Conservation (phyloP, 805 yeast genomes). For the Hanseniaspora lindneri region DNA sequence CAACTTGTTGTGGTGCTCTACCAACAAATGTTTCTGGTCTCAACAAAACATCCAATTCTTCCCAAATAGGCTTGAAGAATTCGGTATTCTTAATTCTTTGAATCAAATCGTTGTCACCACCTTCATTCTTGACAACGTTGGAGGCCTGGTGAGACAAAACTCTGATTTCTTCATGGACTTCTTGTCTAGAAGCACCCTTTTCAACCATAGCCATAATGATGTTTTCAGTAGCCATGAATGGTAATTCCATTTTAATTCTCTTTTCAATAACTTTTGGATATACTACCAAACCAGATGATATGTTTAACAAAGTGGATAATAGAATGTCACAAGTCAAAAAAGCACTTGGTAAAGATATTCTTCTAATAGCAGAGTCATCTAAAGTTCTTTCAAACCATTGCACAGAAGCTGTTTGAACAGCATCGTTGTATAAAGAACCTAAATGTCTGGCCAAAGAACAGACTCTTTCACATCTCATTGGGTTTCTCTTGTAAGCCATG, state of each 20-base stretch:
- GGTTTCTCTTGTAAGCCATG: conserved; percentile 99
- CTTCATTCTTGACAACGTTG: conserved; percentile 92
- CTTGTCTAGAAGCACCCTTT: conserved; percentile 95
- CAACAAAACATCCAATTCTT: conserved; percentile 63
- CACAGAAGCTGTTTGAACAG: conserved; percentile 91
- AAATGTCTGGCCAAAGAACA: conserved; percentile 96
- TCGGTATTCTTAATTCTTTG: conserved; percentile 67
- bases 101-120: conserved; percentile 95
- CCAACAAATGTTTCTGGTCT: conserved; percentile 94
- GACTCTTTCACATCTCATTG: conserved; percentile 98
- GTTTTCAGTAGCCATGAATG: conserved; percentile 99
- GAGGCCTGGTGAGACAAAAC: conserved; percentile 96
- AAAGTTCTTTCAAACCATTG: conserved; percentile 99
- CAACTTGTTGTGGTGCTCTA: conserved; percentile 96
- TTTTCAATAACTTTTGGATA: conserved; percentile 98
- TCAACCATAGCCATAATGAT: conserved; percentile 99
- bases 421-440: conserved; percentile 83
- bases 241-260: conserved; percentile 86
- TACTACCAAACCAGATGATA: conserved; percentile 89
- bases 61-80: conserved; percentile 83
- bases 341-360: conserved; percentile 93
- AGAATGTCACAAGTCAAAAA: conserved; percentile 92
- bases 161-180: conserved; percentile 94
- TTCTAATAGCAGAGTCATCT: conserved; percentile 95
- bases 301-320: conserved; percentile 77